Base-by-base conservation (phyloP, 2,329 filamentous ascomycete species). In the Colletotrichum somersetense region DNA sequence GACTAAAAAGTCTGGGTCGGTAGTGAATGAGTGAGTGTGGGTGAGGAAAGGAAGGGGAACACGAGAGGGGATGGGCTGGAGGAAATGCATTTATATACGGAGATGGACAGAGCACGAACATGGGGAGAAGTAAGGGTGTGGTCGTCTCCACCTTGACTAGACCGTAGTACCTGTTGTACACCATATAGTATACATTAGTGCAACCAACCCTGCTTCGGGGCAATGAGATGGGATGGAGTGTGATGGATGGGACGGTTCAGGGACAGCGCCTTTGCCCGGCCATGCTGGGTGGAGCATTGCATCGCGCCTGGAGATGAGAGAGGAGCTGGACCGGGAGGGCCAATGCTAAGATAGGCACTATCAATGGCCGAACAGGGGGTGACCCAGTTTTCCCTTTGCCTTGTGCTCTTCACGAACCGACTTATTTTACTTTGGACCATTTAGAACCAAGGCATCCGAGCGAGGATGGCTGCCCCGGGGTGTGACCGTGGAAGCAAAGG, bases 1-100 rank as follows among this genome's bases (percentile, higher is more conserved):
- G 87, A 89, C 87, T 87, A 78, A 83, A 85, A 81, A 86, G 86
- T 86, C 86, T 85, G 83, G 84, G 81, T 83, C 78, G 78, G 75
- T 78, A 80, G 33, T 80, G 75, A 74, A 77, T 84, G 80, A 77
- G 84, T 80, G 77, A 76, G 85, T 84, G 84, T 85, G 85, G 83
- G 86, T 86, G 83, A 85, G 78, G 83, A 83, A 78, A 77, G 78
- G 80, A 80, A 64, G 62, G 75, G 75, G 79, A 78, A 75, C 75
- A 78, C 74, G 75, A 76, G 76, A 76, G 75, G 74, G 76, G 80
- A 78, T 16, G 79, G 75, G 73, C 77, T 79, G 81, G 80, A 82
- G 79, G 80, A 80, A 79, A 81, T 77, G 75, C 79, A 80, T 77
- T 86, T 88, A 86, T 88, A 88, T 88, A 87, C 82, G 78, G 75